Percentiles rank a stretch among this genome's conserved stretches.
Evolutionary conservation across 495 filamentous ascomycete species (phyloP).

Genomic region (Xylaria palmicola): DNA sequence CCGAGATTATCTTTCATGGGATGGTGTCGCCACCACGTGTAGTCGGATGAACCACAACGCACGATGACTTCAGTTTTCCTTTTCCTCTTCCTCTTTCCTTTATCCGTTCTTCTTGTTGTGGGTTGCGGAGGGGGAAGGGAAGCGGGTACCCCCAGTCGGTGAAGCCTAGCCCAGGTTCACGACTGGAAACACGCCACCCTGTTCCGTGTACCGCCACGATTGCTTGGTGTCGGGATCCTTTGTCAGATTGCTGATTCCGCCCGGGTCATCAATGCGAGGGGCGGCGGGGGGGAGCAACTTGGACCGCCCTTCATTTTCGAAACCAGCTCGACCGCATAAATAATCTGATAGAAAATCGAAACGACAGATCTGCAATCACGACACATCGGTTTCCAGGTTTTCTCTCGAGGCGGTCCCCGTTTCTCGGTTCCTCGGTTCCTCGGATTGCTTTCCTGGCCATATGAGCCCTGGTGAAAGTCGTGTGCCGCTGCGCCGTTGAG

Average conservation of each 20-base stretch:
- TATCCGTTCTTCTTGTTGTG: not conserved
- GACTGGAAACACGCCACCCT: conserved; percentile 1
- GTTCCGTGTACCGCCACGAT: not conserved
- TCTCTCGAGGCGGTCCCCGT: not conserved
- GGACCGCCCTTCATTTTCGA: too few relatives aligned
- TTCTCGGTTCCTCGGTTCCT: not conserved
- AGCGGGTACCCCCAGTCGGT: not conserved
- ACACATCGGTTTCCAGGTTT: conserved; percentile 2
- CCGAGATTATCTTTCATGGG: not conserved
- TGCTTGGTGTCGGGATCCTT: conserved; percentile 2
- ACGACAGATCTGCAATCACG: conserved; percentile 3
- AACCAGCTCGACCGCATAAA: not conserved
- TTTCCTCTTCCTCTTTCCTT: not conserved
- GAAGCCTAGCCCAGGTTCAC: not conserved
- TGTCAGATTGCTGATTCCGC: conserved; percentile 6
- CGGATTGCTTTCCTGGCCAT: too few relatives aligned
- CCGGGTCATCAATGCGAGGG: conserved; percentile 6
- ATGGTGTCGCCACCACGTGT: conserved; percentile 8
- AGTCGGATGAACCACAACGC: not conserved
- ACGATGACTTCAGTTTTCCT: not conserved
- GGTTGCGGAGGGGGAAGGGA: not conserved
- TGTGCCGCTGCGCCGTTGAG: not conserved
- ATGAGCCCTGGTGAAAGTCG: not conserved
- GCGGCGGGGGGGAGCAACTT: too few relatives aligned
- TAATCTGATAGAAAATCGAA: not conserved